Evolutionary conservation across 2,329 filamentous ascomycete species (phyloP).

Genomic region (Arthrobotrys pseudoclavata): DNA sequence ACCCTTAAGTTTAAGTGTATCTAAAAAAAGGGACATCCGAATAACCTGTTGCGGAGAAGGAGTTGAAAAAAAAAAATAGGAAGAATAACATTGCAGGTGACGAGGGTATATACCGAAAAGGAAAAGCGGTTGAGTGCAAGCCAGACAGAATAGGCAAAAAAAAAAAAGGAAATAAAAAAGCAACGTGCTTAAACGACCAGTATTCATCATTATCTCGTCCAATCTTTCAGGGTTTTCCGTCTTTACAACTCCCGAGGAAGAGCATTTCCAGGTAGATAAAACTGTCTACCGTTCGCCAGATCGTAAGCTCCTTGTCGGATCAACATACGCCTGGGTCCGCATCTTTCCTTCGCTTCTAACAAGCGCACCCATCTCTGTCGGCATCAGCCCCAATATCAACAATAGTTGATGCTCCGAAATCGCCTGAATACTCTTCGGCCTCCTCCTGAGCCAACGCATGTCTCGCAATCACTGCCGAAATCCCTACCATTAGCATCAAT

Average conservation of each 20-base stretch:
- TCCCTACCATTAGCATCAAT: constrained; percentile 38
- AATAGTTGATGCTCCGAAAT: constrained; percentile 88
- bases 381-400: constrained; percentile 96
- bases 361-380: constrained; percentile 91
- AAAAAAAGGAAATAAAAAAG: constrained; percentile 1
- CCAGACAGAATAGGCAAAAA: background rate
- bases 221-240: constrained; percentile 28
- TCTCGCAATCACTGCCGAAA: constrained; percentile 83
- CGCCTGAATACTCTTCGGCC: constrained; percentile 95
- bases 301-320: background rate
- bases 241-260: constrained; percentile 48
- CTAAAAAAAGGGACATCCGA: constrained; percentile 8
- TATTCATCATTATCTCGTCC: constrained; percentile 30
- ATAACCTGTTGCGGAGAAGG: background rate
- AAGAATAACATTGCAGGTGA: constrained; percentile 17
- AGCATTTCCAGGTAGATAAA: constrained; percentile 2
- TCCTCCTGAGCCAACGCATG: constrained; percentile 97
- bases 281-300: background rate
- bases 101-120: constrained; percentile 14
- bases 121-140: constrained; percentile 22
- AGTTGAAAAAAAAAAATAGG: constrained; percentile 15
- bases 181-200: constrained; percentile 13
- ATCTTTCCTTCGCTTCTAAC: constrained; percentile 70
- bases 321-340: background rate
- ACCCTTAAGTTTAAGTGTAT: background rate